Base-by-base conservation (phyloP, 257 asterid genomes). In the Paraleonurus japonicus region DNA sequence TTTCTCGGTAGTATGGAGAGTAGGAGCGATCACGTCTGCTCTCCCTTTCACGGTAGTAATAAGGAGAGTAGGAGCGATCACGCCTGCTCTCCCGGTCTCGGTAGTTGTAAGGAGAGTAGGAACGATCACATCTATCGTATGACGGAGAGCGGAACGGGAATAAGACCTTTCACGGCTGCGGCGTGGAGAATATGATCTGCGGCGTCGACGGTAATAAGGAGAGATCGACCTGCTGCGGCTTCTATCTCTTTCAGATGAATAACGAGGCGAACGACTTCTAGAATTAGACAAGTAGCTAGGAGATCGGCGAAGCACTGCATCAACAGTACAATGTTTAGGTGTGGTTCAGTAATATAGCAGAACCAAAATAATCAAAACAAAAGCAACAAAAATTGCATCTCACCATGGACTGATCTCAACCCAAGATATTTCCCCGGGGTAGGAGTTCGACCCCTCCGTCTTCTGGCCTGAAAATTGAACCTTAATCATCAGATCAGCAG, bases 371-470 rank as follows among this genome's bases (percentile, higher is more conserved):
- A n/a, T 1, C 4, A 16, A 15, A 28, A 39, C 26, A 7, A 23
- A 32, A 39, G 8, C 35, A 15, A 35, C 54, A 43, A 51, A 16
- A 7, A 33, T 17, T 15, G 19, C 47, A 65, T 27, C 89, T 77
- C 70, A 93, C 98, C 95, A 4, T 69, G 84, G 45, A 48, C 74
- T 1, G 86, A 81, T 75, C 81, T 80, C 65, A 86, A 79, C 58
- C 98, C 96, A 51, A 90, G 93, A 69, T 93, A 93, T 82, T 81
- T 83, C 63, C 98, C 96, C 0, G 97, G 98, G 60, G 97, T 93
- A 30, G 98, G 98, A 45, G 98, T 90, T 30, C 96, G 87, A 7
- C 98, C 98, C 79, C 95, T 86, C 54, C 91, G 77, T 53, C 97
- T 79, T 86, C 87, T 83, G 13, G 98, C 95, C 98, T 93, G 87